phyloP scores from a whole-genome alignment of 148 eudicot species.

The Chenopodium formosanum region DNA sequence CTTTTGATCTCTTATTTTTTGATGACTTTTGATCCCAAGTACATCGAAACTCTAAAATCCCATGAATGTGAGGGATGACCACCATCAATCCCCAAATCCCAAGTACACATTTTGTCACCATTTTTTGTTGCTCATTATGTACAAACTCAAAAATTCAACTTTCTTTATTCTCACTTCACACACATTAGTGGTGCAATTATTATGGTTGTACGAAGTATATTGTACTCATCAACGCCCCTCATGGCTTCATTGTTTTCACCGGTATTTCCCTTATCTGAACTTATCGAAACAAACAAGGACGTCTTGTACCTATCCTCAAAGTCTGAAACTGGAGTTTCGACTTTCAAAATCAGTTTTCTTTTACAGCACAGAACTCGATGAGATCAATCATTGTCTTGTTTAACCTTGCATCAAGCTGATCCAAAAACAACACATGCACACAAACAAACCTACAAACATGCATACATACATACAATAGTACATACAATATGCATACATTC shows the following conservation, averaged over 20 bases:
- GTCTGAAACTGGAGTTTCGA: no score
- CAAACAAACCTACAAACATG: not conserved
- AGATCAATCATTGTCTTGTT: not conserved
- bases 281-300: not conserved
- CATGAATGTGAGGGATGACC: not conserved
- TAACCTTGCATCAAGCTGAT: slow-evolving; percentile 5
- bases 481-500: not conserved
- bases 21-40: not conserved
- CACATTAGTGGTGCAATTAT: not conserved
- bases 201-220: not conserved
- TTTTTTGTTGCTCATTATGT: not conserved
- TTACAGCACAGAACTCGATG: not conserved
- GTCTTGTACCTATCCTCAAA: not conserved
- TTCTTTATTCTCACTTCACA: not conserved
- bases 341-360: not conserved
- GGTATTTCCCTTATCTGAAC: not conserved
- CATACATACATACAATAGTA: not conserved
- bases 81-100: not conserved
- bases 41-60: not conserved
- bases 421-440: not conserved
- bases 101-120: not conserved
- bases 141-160: not conserved
- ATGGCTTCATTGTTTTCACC: not conserved
- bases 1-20: not conserved
- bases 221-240: not conserved